Percentiles rank a stretch among this genome's conserved stretches.
These are phyloP conservation scores for Raphanus hybrid DNA, from an alignment of 441 rosid genomes.

Conservation along the genomic window DNA sequence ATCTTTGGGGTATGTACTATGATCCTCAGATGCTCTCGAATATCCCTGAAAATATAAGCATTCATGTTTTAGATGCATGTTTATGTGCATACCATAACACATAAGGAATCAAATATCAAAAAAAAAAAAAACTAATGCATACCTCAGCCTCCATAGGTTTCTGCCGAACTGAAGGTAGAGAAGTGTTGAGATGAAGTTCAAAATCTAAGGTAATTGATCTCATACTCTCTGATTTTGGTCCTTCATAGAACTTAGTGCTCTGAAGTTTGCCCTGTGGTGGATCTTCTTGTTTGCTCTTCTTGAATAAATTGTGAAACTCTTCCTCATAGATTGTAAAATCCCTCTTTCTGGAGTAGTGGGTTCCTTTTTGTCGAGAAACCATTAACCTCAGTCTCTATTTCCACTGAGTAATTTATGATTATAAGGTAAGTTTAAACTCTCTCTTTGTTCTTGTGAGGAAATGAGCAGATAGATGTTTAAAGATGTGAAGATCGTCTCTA, in stretches of 20 bases:
- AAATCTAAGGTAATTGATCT: conserved; percentile 46
- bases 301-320: conserved; percentile 36
- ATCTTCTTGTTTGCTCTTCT: conserved; percentile 42
- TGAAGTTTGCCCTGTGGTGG: conserved; percentile 30
- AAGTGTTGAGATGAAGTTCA: conserved; percentile 72
- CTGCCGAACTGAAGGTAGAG: conserved; percentile 73
- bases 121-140: neutral
- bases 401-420: conserved; percentile 19
- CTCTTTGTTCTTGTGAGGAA: conserved; percentile 31
- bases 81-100: conserved; percentile 14
- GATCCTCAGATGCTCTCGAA: conserved; percentile 61
- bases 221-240: conserved; percentile 32
- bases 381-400: conserved; percentile 25
- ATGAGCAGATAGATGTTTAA: conserved; percentile 26
- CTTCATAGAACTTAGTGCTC: conserved; percentile 24
- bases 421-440: conserved; percentile 1
- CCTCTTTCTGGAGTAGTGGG: conserved; percentile 41
- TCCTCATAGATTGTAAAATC: conserved; percentile 31
- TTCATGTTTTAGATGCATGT: neutral
- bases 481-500: conserved; percentile 20
- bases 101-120: neutral
- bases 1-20: conserved; percentile 31
- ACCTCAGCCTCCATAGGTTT: conserved; percentile 76
- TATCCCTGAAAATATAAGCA: conserved; percentile 30
- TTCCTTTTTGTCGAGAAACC: conserved; percentile 42